Evolutionary conservation across 139 green algal species (phyloP).

Genomic region (Coelastrella sp.): DNA sequence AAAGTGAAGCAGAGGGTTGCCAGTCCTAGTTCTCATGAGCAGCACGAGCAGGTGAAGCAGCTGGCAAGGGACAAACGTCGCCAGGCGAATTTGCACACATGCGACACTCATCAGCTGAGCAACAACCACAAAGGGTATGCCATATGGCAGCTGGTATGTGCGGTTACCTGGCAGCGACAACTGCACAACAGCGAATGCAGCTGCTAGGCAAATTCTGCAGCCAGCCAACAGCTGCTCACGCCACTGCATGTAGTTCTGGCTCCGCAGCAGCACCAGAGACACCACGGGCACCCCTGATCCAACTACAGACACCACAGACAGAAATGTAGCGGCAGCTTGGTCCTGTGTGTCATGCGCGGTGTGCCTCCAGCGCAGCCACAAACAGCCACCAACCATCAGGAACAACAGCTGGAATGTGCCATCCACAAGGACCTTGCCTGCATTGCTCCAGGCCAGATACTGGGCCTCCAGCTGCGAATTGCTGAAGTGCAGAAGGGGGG

Average conservation of each 20-base stretch:
- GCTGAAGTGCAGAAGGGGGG: constrained; percentile 43
- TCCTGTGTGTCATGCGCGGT: background rate
- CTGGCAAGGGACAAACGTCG: constrained; percentile 41
- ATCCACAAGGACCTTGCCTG: constrained; percentile 32
- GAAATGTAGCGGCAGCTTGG: background rate
- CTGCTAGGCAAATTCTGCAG: background rate
- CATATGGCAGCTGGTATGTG: background rate
- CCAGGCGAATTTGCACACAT: constrained; percentile 31
- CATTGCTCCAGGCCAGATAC: constrained; percentile 41
- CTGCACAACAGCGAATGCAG: constrained; percentile 28
- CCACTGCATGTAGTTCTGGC: background rate
- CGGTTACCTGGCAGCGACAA: background rate
- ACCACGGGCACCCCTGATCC: background rate
- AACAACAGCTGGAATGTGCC: constrained; percentile 16
- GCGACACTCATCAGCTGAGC: constrained; percentile 35
- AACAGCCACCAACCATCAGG: constrained; percentile 20
- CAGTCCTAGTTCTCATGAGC: background rate
- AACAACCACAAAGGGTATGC: constrained; percentile 30
- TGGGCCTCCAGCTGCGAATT: background rate
- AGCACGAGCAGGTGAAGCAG: constrained; percentile 35
- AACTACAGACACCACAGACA: constrained; percentile 15
- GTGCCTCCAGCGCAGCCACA: constrained; percentile 21
- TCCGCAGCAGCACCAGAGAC: constrained; percentile 19
- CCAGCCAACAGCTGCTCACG: constrained; percentile 33
- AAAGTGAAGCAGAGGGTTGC: constrained; percentile 4